Conservation (phyloP, 768 basidiomycete species). For the Leccinum longicurvipes region DNA sequence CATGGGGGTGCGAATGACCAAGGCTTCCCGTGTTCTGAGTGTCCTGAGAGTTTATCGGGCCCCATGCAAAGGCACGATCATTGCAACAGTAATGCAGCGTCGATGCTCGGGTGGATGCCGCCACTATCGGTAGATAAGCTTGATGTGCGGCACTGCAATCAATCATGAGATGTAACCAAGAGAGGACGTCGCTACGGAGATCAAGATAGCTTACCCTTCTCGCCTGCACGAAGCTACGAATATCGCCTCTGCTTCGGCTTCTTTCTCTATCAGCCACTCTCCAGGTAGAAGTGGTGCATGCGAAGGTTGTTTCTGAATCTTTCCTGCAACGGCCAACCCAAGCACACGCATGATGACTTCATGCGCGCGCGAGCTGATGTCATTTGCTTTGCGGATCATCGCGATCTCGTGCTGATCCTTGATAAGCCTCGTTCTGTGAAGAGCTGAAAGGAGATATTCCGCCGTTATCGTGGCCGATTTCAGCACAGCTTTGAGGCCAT, state of each 20-base stretch:
- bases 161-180: background rate
- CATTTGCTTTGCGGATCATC: conserved; percentile 74
- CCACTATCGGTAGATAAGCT: conserved; percentile 92
- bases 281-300: conserved; percentile 55
- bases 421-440: conserved; percentile 77
- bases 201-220: conserved; percentile 60
- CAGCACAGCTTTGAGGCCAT: conserved; percentile 8
- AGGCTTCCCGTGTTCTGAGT: conserved; percentile 51
- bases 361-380: conserved; percentile 86
- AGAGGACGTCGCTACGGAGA: background rate
- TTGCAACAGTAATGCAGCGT: conserved; percentile 96
- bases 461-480: conserved; percentile 1
- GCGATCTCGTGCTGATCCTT: conserved; percentile 76
- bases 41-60: conserved; percentile 58
- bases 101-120: conserved; percentile 79
- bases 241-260: conserved; percentile 91
- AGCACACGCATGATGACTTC: conserved; percentile 90
- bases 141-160: conserved; percentile 68
- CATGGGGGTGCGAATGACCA: conserved; percentile 33
- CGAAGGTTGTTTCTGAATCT: conserved; percentile 42
- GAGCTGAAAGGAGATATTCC: conserved; percentile 64
- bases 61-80: conserved; percentile 83
- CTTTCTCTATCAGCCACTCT: conserved; percentile 89
- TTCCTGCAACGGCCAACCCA: conserved; percentile 64
- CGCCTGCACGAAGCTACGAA: conserved; percentile 89